Base-by-base conservation (phyloP, 2,329 filamentous ascomycete genomes). In the Trichoderma afroharzianum region DNA sequence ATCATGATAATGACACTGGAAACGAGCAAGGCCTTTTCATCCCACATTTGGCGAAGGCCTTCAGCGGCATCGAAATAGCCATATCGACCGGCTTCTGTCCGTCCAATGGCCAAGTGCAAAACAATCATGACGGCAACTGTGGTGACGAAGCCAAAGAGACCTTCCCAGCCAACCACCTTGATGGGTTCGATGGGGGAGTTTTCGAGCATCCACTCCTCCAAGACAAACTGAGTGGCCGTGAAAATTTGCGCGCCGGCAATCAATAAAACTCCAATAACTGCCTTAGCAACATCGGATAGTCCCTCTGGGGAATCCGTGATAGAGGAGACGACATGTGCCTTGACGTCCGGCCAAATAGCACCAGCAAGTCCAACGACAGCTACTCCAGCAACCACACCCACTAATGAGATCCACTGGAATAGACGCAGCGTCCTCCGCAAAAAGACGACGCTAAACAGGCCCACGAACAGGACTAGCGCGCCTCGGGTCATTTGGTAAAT, bases 401-500 rank as follows among this genome's bases (percentile, higher is more conserved):
- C 87, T 6, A 99, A 88, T 6, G 94, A 93, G 71, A 93, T 84
- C 96, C 96, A 99, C 81, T 99, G 96, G 84, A 95, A 98, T n/a
- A 92, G 80, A 73, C 90, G 88, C 39, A 99, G 86, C 76, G 89
- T 91, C 62, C 94, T 89, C 77, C 90, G 91, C 71, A 99, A 85
- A 81, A 99, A 98, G 14, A 97, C 78, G 32, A 99, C 95, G 78
- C 94, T 97, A 83, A 99, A 98, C 0, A 98, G 84, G 0, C 96
- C 96, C 24, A 99, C 96, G 77, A 99, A 99, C 7, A 99, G 87
- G 3, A 99, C 95, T 55, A 99, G 86, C 0, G 96, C 96, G 9
- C 96, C 96, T 72, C 96, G 88, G 1, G 95, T 98, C 96, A 99
- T 99, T 83, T 99, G 96, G 83, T 98, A 99, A 78, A 99, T 98